Conservation (phyloP, 176 grass and related monocot genomes). For the Triticum dicoccoides region DNA sequence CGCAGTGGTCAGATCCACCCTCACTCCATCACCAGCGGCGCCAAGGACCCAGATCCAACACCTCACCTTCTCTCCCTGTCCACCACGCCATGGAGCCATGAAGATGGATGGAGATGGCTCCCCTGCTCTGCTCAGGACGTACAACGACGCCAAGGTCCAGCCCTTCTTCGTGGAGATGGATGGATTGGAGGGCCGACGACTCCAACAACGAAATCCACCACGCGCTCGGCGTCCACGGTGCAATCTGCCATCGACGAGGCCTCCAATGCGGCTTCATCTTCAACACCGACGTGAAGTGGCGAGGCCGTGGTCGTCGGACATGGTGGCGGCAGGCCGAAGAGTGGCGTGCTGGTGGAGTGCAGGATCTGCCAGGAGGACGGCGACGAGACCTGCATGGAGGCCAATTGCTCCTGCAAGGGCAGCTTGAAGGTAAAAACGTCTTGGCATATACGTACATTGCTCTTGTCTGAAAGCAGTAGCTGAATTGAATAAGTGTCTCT, state of each 20-base stretch:
- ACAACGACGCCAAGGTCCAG: no score
- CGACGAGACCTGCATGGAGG: conserved; percentile 56
- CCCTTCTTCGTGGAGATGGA: no score
- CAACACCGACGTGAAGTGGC: not conserved
- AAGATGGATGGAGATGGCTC: no score
- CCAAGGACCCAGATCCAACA: no score
- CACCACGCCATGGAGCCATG: no score
- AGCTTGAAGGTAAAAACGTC: conserved; percentile 61
- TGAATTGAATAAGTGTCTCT: not conserved
- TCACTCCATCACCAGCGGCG: no score
- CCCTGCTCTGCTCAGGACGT: no score
- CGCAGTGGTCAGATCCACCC: no score
- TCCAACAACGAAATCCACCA: no score
- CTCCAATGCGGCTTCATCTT: conserved; percentile 6
- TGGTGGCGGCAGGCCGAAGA: conserved; percentile 8
- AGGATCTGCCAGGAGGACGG: conserved; percentile 87
- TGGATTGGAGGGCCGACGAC: no score
- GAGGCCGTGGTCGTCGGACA: not conserved
- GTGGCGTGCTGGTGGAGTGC: conserved; percentile 51
- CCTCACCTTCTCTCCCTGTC: no score
- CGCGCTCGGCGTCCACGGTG: conserved; percentile 39
- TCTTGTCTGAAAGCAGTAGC: not conserved
- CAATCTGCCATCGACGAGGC: conserved; percentile 45
- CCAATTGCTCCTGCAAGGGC: conserved; percentile 77
- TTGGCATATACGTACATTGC: no score